Evolutionary conservation across 2,329 filamentous ascomycete genomes (phyloP).

Genomic region (Sclerotinia subarctica): DNA sequence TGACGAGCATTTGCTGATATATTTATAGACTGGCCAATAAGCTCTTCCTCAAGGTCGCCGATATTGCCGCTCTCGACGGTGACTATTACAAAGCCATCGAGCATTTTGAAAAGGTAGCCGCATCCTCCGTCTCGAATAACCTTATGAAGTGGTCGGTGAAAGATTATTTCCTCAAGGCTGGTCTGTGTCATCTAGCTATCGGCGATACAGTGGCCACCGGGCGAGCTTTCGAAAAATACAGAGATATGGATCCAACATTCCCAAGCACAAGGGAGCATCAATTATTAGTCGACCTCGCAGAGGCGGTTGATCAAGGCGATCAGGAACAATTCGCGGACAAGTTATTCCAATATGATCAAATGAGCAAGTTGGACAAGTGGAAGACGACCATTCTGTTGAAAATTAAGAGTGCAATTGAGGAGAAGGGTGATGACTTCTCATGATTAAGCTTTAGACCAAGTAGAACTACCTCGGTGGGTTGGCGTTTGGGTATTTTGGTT

Average conservation of each 20-base stretch:
- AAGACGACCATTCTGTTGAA: constrained; percentile 83
- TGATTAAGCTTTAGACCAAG: constrained; percentile 36
- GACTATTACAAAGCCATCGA: constrained; percentile 84
- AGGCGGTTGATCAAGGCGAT: constrained; percentile 72
- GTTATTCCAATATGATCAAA: constrained; percentile 83
- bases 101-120: constrained; percentile 79
- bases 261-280: constrained; percentile 74
- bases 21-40: constrained; percentile 77
- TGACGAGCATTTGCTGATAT: constrained; percentile 18
- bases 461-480: background rate
- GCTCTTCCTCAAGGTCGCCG: constrained; percentile 86
- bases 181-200: constrained; percentile 78
- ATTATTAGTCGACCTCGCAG: constrained; percentile 72
- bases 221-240: constrained; percentile 78
- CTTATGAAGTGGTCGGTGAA: constrained; percentile 93
- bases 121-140: constrained; percentile 78
- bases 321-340: constrained; percentile 83
- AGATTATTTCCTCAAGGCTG: constrained; percentile 92
- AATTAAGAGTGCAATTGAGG: constrained; percentile 80
- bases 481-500: constrained; percentile 16
- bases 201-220: constrained; percentile 74
- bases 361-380: constrained; percentile 95
- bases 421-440: constrained; percentile 65
- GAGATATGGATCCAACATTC: constrained; percentile 76
- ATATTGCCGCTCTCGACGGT: constrained; percentile 74